A percentile compares a stretch with the other conserved stretches of the same genome.
These are phyloP conservation scores for Leucosporidium yakuticum DNA, from an alignment of 768 basidiomycete species.

Conservation along the genomic window DNA sequence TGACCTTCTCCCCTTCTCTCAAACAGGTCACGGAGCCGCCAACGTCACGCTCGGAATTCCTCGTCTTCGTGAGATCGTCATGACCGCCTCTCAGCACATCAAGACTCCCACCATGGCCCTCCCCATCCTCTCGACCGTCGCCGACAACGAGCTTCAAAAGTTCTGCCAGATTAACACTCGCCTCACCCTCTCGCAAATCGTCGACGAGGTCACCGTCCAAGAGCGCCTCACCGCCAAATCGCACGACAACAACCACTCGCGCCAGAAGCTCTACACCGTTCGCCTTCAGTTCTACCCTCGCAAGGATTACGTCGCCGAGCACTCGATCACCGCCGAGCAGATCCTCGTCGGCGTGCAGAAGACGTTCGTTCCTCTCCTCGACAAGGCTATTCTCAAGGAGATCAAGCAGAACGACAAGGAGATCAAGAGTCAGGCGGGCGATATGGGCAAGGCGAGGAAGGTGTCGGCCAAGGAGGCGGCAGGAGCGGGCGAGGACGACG, in stretches of 20 bases:
- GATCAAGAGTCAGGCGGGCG: constrained; percentile 66
- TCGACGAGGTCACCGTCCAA: constrained; percentile 72
- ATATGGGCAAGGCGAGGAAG: constrained; percentile 56
- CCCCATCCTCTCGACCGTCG: constrained; percentile 51
- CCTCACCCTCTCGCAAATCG: constrained; percentile 77
- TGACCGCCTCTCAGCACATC: constrained; percentile 93
- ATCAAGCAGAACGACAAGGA: constrained; percentile 78
- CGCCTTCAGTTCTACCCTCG: constrained; percentile 77
- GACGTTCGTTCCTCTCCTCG: constrained; percentile 71
- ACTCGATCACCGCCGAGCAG: constrained; percentile 65
- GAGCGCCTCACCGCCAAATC: constrained; percentile 63
- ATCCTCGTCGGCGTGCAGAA: constrained; percentile 65
- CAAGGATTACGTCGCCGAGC: constrained; percentile 74
- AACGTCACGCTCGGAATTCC: constrained; percentile 99
- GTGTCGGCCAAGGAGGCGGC: constrained; percentile 52
- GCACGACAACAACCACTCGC: constrained; percentile 51
- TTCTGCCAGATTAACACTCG: constrained; percentile 88
- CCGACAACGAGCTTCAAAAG: constrained; percentile 50
- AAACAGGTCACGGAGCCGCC: constrained; percentile 87
- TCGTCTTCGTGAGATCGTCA: constrained; percentile 94
- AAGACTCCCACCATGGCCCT: constrained; percentile 97
- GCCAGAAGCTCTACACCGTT: constrained; percentile 73
- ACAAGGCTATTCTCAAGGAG: constrained; percentile 77
- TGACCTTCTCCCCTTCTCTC: background rate
- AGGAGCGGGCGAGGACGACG: constrained; percentile 48